Evolutionary conservation across 2,329 filamentous ascomycete genomes (phyloP), one percentile per base, ranked within the genome.

Genomic region (Dryadomyces quercus-mongolicae): DNA sequence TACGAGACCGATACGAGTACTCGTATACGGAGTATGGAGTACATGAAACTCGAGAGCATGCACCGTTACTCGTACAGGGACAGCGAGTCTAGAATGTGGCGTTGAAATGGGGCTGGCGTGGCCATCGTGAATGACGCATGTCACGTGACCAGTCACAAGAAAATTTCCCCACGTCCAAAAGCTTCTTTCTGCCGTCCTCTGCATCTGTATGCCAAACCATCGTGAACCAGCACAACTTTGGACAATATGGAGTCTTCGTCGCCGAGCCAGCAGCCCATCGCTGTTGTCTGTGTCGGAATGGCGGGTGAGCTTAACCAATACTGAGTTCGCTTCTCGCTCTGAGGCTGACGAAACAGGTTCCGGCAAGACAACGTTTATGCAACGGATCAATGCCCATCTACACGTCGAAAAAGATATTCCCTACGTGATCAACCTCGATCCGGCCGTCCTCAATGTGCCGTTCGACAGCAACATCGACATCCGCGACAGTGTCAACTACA

Each of bases 301-400:
- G 51, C 50, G 10, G 12, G 40, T 18, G 13, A 8, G 18, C 44
- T 10, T 8, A 31, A n/a, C n/a, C 25, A 4, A 8, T 31, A 31
- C 25, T 4, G 25, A 8, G 8, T 5, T 8, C 25, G 25, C 8
- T 31, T 4, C 25, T 31, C 4, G 25, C 4, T 31, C 25, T 4
- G 4, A 31, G 25, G 15, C 36, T 40, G 36, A 44, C 16, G 20
- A 3, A 5, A 21, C 61, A 87, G 85, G 93, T 63, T 95, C 90
- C 16, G 93, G 93, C 64, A 98, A 98, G 75, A 98, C 93, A n/a
- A 98, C 94, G 0, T 98, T 98, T 67, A 97, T 98, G 92, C 92
- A 97, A 68, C 84, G 93, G 64, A 93, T 98, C 64, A 96, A 96
- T 68, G 86, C 92, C 1, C 80, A 98, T 67, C 83, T 98, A 3